Base-by-base conservation (phyloP, 345 rosid species). In the Viola odorata region DNA sequence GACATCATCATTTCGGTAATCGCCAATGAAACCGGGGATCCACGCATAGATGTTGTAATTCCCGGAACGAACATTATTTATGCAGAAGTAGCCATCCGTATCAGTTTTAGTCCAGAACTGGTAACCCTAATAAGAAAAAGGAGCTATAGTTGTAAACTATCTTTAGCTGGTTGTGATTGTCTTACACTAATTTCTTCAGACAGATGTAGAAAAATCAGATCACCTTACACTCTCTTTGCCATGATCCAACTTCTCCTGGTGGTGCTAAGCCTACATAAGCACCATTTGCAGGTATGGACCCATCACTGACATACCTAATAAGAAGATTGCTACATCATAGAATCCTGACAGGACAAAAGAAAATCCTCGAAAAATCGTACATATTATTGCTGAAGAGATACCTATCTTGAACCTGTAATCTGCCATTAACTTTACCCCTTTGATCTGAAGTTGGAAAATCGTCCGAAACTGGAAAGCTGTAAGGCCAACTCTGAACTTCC, bases 181-280 rank as follows among this genome's bases (percentile, higher is more conserved):
- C 5, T 41, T 41, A 9, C 45, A 41, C 45, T 5, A 16, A 4
- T 50, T 17, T 50, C 8, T n/a, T 50, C 7, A 50, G 8, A 50
- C 14, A 50, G 54, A 38, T 12, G 7, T 12, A 40, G 38, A 38
- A 38, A 37, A 40, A 38, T 6, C 10, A 57, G 17, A 57, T 13
- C 57, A 64, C 74, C 74, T 70, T 70, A 61, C 74, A 64, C 53
- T 70, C 75, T 53, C 70, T 61, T 32, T 71, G 75, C 75, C 75
- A 71, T 6, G 75, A 65, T 48, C 75, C 75, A 39, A 45, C 63
- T 17, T 71, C 75, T 41, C 75, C 75, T 11, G 70, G 75, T 13
- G 62, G 54, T 14, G 75, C 75, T 37, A 71, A 51, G 13, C 75
- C 75, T 32, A 65, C 75, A 17, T 61, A 65, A 37, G 70, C 70